These are phyloP conservation scores for Blepharisma japonicum DNA, from an alignment of 73 alveolate species.

Conservation along the genomic window DNA sequence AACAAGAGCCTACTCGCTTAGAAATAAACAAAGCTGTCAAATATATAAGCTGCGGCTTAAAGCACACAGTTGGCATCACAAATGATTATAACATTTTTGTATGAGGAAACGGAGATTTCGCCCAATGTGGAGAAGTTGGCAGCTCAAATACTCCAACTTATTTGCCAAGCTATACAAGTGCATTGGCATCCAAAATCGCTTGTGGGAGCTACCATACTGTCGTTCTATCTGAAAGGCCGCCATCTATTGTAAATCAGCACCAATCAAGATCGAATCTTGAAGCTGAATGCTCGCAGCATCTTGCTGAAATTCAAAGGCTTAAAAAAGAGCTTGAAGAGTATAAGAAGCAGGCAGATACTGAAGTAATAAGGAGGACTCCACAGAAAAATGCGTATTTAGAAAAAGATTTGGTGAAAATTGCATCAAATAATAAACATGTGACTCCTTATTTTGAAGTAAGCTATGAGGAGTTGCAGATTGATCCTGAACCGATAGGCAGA, in stretches of 20 bases:
- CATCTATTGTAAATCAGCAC: constrained; percentile 31
- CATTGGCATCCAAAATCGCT: constrained; percentile 54
- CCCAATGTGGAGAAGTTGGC: constrained; percentile 34
- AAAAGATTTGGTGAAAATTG: constrained; percentile 29
- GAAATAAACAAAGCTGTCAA: constrained; percentile 30
- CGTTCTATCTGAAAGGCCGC: constrained; percentile 46
- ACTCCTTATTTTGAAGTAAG: constrained; percentile 44
- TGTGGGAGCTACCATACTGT: constrained; percentile 78
- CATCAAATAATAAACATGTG: constrained; percentile 32
- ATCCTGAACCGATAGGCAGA: constrained; percentile 85
- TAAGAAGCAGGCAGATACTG: constrained; percentile 37
- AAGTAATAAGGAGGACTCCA: constrained; percentile 25
- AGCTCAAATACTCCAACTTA: not conserved
- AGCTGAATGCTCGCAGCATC: constrained; percentile 36
- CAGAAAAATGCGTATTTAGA: constrained; percentile 28
- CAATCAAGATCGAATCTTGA: constrained; percentile 1
- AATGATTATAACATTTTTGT: constrained; percentile 41
- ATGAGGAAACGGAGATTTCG: constrained; percentile 47
- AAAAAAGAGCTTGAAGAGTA: constrained; percentile 44
- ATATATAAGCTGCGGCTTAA: constrained; percentile 39
- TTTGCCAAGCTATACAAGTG: not conserved
- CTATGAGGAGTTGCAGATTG: constrained; percentile 78
- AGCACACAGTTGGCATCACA: constrained; percentile 38
- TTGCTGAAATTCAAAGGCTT: constrained; percentile 30
- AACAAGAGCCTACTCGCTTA: constrained; percentile 28